Evolutionary conservation across 2,329 filamentous ascomycete species (phyloP).

Genomic region (Aspergillus japonicus): DNA sequence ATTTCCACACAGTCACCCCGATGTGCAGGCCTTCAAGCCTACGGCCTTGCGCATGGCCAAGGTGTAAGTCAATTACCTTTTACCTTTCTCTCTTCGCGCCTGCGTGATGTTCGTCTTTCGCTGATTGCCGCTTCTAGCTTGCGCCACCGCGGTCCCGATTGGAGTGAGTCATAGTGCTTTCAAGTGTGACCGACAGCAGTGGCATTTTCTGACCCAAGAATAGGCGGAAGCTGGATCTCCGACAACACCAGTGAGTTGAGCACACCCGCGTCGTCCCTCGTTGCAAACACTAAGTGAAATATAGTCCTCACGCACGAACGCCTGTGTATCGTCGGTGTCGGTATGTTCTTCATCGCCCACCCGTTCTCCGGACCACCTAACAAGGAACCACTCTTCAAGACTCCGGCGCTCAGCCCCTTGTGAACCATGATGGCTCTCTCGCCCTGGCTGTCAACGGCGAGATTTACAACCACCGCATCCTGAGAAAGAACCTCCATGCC

Average conservation of each 20-base stretch:
- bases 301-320: constrained; percentile 94
- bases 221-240: constrained; percentile 82
- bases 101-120: constrained; percentile 4
- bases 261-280: background rate
- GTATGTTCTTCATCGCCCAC: constrained; percentile 51
- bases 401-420: constrained; percentile 90
- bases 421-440: constrained; percentile 85
- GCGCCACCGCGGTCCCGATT: constrained; percentile 95
- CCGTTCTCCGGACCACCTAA: constrained; percentile 3
- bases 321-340: constrained; percentile 94
- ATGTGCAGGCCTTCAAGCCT: constrained; percentile 95
- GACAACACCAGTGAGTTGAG: constrained; percentile 79
- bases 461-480: constrained; percentile 97
- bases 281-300: constrained; percentile 24
- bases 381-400: constrained; percentile 54
- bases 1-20: constrained; percentile 64
- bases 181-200: constrained; percentile 10
- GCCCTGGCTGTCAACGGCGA: constrained; percentile 97
- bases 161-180: constrained; percentile 68
- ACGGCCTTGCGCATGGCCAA: constrained; percentile 90
- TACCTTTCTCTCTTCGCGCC: background rate
- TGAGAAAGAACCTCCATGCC: constrained; percentile 80
- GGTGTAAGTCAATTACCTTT: constrained; percentile 69
- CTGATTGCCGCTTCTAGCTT: constrained; percentile 60
- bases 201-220: constrained; percentile 23